A percentile compares a stretch with the other conserved stretches of the same genome.
Evolutionary conservation across 148 eudicot genomes (phyloP).

Genomic region (Chenopodium berlandieri): DNA sequence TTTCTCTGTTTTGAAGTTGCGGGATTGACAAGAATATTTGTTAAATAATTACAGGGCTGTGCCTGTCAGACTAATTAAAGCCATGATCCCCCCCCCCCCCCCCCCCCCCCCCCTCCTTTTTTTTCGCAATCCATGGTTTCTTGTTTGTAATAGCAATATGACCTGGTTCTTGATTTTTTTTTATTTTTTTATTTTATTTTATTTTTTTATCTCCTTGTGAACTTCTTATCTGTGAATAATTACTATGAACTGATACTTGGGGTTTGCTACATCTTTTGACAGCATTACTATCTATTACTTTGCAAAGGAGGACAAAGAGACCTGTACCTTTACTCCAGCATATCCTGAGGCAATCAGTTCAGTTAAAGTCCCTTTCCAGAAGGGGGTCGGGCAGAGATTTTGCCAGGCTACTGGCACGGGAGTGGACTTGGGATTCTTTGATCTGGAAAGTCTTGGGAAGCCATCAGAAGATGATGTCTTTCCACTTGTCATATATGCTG

Average conservation of each 20-base stretch:
- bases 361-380: slow-evolving; percentile 60
- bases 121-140: not conserved
- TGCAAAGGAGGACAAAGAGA: slow-evolving; percentile 81
- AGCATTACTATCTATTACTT: slow-evolving; percentile 75
- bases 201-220: not conserved
- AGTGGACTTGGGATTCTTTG: slow-evolving; percentile 69
- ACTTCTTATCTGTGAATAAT: not conserved
- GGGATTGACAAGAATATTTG: not conserved
- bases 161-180: not conserved
- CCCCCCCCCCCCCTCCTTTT: not conserved
- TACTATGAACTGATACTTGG: slow-evolving; percentile 8
- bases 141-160: not conserved
- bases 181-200: too few species aligned
- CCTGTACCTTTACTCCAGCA: slow-evolving; percentile 46
- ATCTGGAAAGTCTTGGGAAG: slow-evolving; percentile 53
- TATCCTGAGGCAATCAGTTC: slow-evolving; percentile 52
- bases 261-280: slow-evolving; percentile 19
- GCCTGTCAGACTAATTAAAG: not conserved
- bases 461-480: slow-evolving; percentile 60
- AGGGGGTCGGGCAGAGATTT: slow-evolving; percentile 72
- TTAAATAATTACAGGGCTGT: too few species aligned
- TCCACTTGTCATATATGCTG: slow-evolving; percentile 79
- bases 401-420: slow-evolving; percentile 80
- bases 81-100: not conserved
- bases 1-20: not conserved